Base-by-base conservation (phyloP, 331 rosid species). In the Ulmus americana region DNA sequence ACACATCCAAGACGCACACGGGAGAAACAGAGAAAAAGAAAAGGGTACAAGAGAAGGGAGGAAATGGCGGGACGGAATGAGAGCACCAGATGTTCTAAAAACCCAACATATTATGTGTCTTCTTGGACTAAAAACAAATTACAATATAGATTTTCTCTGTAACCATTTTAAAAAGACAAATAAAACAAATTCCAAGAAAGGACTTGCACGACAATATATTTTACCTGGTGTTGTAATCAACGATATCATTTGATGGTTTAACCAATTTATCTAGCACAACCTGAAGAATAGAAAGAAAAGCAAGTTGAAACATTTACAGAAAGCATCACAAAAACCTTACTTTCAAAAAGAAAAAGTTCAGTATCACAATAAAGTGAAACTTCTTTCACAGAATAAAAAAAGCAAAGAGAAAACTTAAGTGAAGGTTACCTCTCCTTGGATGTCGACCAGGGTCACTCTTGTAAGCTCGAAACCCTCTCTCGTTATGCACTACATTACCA, bases 401-500 rank as follows among this genome's bases (percentile, higher is more conserved):
- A 50, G 59, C 28, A 53, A 54, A 73, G 55, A 69, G 67, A 9
- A 58, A 38, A 67, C 38, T 43, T 47, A 52, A 8, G 50, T 38
- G 43, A 60, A 48, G 52, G 60, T 70, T 76, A 90, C 99, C 91
- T 81, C 77, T 72, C 99, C 97, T 70, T 63, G 82, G 59, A 84
- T 45, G 59, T 86, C 88, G 79, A 94, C 97, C 68, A 94, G 76
- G 44, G 96, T 94, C 58, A 81, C 81, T 82, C 97, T 79, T 48
- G 99, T 84, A 71, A 94, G 91, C 90, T 94, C 99, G 64, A 89
- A 85, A 69, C 99, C 99, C 70, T 90, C 95, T 13, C 64, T 72
- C 61, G 99, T 90, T 70, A 94, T 74, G 76, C 99, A 94, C 99
- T 94, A 15, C 55, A 62, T 35, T 55, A 55, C 46, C 40, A 2